Evolutionary conservation across 2,329 filamentous ascomycete species (phyloP), one percentile per base, ranked within the genome.

Genomic region (Sarocladium brachiariae): DNA sequence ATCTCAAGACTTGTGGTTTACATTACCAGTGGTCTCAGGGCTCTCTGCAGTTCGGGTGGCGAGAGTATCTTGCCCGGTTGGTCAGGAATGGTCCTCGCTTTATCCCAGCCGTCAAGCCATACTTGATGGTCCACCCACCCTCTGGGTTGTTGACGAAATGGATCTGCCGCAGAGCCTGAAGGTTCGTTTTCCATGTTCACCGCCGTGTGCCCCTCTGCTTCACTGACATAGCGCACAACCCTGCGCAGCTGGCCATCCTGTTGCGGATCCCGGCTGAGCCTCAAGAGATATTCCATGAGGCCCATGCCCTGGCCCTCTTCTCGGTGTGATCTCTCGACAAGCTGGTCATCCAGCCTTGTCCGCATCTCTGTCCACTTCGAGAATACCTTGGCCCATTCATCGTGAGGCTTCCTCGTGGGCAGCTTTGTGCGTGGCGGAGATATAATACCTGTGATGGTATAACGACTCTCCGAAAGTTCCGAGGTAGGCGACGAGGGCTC

Each of bases 321-420:
- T 11, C 19, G 10, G 16, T 33, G 25, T 14, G 21, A 31, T 3
- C 7, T 14, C 8, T 5, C 5, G 10, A 33, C 9, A 7, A 31
- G 24, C 27, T 47, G 43, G 16, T 31, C 43, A 18, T 33, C 27
- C 43, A 47, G n/a, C 11, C 25, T 9, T 6, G 18, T 31, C 16
- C 25, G 4, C 43, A 47, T 47, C 25, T 23, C 16, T 10, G 3
- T 21, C 24, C 24, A 47, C 14, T 47, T 31, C 10, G 10, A 33
- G 27, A 47, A 47, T 3, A 10, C 25, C 21, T 47, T 47, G 16
- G 43, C 43, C 43, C 43, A 47, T 14, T 47, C 43, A 33, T 47
- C 43, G 6, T 31, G 25, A 3, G 14, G 3, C 43, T 47, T 31
- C 18, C 13, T 47, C 16, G 16, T 3, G 2, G 25, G 43, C 11